Evolutionary conservation across 371 early-diverging fungal genomes (phyloP), one percentile per base, ranked within the genome.

Genomic region (Mortierella sp.): DNA sequence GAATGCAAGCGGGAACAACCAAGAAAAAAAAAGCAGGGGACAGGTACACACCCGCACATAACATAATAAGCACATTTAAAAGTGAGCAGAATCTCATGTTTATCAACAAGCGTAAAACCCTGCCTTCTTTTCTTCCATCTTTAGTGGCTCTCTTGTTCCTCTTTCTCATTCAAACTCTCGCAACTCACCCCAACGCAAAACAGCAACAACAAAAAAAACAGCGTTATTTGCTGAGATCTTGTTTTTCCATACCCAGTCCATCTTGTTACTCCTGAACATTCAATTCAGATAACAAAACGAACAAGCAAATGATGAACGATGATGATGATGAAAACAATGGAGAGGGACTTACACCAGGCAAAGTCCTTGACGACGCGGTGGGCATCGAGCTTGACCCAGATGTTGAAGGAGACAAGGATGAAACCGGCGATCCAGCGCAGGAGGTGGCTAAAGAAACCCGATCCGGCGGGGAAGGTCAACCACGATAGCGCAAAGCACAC

Each of bases 311-410:
- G 60, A 14, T 35, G 21, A 24, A 63, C 4, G 32, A 32, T 63
- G 63, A 60, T 29, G 51, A 54, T 46, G 12, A 12, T 12, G 48
- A 46, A 46, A 46, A 27, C 12, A 54, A 54, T 5, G 6, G 24
- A 24, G 21, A 14, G 7, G 2, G 48, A 92, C 94, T 91, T 93
- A 96, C 96, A 99, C 98, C 98, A 98, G 32, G 98, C 98, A 90
- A 95, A 99, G 89, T 98, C 99, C 88, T 97, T 97, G 75, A 99
- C 96, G 12, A 97, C 98, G n/a, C 97, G 95, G 75, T 97, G 97
- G 27, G 98, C 98, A 88, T 99, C 98, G 55, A 96, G 82, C 88
- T 98, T 97, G 75, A 98, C 98, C 97, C 98, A 97, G 75, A 98
- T 91, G 77, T 98, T 98, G 88, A 99, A 97, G 10, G 91, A 87